Evolutionary conservation across 176 grass and related monocot genomes (phyloP).

Genomic region (Hsuehochloa calcarea): DNA sequence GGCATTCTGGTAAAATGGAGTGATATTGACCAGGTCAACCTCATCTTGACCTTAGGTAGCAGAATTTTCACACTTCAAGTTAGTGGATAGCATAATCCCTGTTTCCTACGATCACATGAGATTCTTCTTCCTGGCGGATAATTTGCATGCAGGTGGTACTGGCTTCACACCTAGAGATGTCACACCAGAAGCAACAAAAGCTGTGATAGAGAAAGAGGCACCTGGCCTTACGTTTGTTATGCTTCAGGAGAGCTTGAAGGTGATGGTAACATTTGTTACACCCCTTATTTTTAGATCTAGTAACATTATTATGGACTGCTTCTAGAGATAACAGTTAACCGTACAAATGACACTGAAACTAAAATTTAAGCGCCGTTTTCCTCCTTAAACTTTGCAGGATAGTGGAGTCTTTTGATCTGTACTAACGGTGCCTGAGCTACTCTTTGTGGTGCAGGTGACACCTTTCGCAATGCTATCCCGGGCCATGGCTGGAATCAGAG

Average conservation of each 20-base stretch:
- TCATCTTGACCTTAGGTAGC: conserved; percentile 86
- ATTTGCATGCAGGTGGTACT: conserved; percentile 67
- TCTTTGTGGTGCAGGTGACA: conserved; percentile 53
- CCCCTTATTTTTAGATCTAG: background rate
- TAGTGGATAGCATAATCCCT: background rate
- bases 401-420: background rate
- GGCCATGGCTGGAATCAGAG: conserved; percentile 77
- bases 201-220: conserved; percentile 82
- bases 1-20: conserved; percentile 61
- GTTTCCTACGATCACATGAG: background rate
- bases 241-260: conserved; percentile 94
- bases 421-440: background rate
- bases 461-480: conserved; percentile 92
- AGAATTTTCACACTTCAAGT: conserved; percentile 22
- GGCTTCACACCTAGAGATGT: conserved; percentile 92
- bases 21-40: conserved; percentile 60
- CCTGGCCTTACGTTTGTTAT: conserved; percentile 80
- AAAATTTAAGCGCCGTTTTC: background rate
- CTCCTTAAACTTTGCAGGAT: background rate
- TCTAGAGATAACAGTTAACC: background rate
- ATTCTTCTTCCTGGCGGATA: conserved; percentile 1
- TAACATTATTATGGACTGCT: background rate
- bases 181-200: conserved; percentile 89
- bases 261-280: background rate
- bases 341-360: background rate